Percentiles rank a stretch among this genome's conserved stretches.
Evolutionary conservation across 2,329 filamentous ascomycete species (phyloP).

Genomic region (Acrocalymma vagum): DNA sequence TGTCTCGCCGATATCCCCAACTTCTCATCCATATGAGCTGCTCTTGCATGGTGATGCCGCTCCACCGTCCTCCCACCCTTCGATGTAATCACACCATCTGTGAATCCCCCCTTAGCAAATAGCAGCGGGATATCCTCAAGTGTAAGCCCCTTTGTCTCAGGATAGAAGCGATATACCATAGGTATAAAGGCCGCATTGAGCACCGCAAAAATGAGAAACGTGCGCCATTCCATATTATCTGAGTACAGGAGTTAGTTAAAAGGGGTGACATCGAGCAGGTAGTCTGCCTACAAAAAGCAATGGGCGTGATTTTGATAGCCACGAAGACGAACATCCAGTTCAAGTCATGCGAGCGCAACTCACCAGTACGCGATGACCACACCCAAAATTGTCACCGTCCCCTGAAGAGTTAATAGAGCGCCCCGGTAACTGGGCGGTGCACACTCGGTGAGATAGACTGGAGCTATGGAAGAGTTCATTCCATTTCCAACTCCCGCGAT

Average conservation of each 20-base stretch:
- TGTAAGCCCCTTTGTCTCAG: conserved; percentile 61
- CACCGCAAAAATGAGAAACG: conserved; percentile 38
- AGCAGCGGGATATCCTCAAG: conserved; percentile 68
- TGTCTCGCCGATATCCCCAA: too few species aligned
- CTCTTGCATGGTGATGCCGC: conserved; percentile 15
- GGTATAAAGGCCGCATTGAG: conserved; percentile 29
- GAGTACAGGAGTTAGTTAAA: background rate
- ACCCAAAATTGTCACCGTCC: conserved; percentile 57
- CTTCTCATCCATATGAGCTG: conserved; percentile 15
- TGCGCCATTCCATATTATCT: conserved; percentile 55
- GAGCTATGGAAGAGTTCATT: conserved; percentile 24
- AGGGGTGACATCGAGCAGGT: conserved; percentile 63
- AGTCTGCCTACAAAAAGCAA: conserved; percentile 50
- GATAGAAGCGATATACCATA: conserved; percentile 33
- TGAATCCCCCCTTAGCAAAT: conserved; percentile 20
- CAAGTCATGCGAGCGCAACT: conserved; percentile 6
- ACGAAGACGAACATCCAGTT: conserved; percentile 13
- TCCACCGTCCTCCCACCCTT: conserved; percentile 18
- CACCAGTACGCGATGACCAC: conserved; percentile 59
- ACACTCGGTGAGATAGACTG: conserved; percentile 15
- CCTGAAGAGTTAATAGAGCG: conserved; percentile 59
- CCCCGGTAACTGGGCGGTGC: conserved; percentile 46
- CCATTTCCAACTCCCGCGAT: conserved; percentile 47
- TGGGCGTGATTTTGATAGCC: conserved; percentile 16
- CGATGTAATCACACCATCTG: conserved; percentile 19